Percentiles rank a stretch among this genome's conserved stretches.
Evolutionary conservation across 2,329 filamentous ascomycete genomes (phyloP).

Genomic region (Pseudogymnoascus sp.): DNA sequence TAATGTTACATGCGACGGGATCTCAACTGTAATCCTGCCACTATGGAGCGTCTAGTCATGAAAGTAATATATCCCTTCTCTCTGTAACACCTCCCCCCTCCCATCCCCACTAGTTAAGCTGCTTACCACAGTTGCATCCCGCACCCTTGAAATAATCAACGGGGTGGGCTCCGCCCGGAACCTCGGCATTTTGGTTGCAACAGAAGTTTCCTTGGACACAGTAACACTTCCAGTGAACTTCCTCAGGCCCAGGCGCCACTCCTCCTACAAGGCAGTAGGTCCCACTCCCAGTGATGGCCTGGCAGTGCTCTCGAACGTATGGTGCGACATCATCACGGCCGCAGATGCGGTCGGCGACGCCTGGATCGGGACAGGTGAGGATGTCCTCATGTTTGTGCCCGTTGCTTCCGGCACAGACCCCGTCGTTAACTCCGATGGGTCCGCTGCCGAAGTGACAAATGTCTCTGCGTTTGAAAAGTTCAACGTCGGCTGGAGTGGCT

Average conservation of each 20-base stretch:
- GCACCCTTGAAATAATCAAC: neutral
- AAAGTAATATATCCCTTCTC: neutral
- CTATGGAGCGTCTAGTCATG: neutral
- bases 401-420: neutral
- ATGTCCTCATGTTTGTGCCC: neutral
- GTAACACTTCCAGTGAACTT: neutral
- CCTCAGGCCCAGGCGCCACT: neutral
- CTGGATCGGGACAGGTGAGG: neutral
- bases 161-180: neutral
- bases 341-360: conserved; percentile 2
- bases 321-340: neutral
- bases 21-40: neutral
- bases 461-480: neutral
- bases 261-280: neutral
- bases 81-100: neutral
- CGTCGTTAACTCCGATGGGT: neutral
- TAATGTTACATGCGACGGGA: neutral
- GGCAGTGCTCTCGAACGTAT: neutral
- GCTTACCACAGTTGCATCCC: neutral
- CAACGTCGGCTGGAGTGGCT: too few relatives aligned
- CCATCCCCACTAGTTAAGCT: neutral
- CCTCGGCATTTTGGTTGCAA: neutral
- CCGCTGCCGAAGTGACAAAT: neutral
- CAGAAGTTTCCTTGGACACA: conserved; percentile 3
- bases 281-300: neutral